Evolutionary conservation across 495 filamentous ascomycete species (phyloP), one percentile per base, ranked within the genome.

Genomic region (Trichoderma virens): DNA sequence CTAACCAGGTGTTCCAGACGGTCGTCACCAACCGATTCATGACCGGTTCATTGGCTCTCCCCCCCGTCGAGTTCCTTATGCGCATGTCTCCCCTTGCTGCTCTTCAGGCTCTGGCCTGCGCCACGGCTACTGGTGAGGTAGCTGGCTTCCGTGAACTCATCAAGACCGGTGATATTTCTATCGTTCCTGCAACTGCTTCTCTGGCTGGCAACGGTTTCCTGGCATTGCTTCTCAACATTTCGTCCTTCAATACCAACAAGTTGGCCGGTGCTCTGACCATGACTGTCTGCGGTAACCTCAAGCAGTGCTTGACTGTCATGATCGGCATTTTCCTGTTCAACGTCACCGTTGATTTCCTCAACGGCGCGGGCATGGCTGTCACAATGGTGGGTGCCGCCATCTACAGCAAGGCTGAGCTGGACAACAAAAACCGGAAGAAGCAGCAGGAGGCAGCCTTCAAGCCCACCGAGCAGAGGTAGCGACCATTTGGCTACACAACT

Each of bases 271-370:
- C 83, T 7, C 65, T 86, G 64, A 85, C 80, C 8, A 83, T 86
- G 73, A 79, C 83, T 2, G 82, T 86, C 5, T 80, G 77, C 27
- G 84, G 78, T 35, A 86, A 86, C 62, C 70, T 85, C 59, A 85
- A 86, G 75, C 83, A 86, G 72, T 80, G 77, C 62, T 65, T 86
- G 51, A 85, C 83, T 2, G 79, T 86, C n/a, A 61, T 82, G 39
- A 60, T 86, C 32, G 80, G 82, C 25, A 79, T 84, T 32, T 66
- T 77, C 8, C 69, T 83, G 38, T 85, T 85, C 71, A 74, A 78
- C 20, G 73, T 85, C 43, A 67, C 71, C 59, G 77, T 85, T 2
- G 78, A 75, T 0, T 56, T 71, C 45, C 59, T 78, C 63, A 84
- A 85, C 65, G 76, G 73, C 11, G 28, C 76, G 14, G 82, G 78